Evolutionary conservation across 441 rosid genomes (phyloP), one percentile per base, ranked within the genome.

Genomic region (Pelargonium myrrhifolium): DNA sequence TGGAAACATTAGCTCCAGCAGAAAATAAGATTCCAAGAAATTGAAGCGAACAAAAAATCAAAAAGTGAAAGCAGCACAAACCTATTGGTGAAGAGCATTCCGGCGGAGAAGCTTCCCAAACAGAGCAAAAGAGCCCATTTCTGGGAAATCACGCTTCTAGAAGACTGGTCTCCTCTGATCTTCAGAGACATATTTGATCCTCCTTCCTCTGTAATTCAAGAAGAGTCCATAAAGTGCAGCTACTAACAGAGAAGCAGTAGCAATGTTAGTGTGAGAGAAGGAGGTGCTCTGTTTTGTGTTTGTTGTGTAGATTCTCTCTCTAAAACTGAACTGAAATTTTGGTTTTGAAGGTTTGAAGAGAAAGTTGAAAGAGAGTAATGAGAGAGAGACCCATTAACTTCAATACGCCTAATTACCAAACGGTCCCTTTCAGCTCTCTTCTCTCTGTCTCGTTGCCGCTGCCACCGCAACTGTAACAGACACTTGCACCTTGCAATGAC

Each of bases 51-150:
- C 4, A 62, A 43, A 39, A 43, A 12, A 4, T 0, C 1, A 6
- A 4, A 62, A 42, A 37, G 9, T 6, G 7, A 6, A 0, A n/a
- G n/a, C n/a, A 3, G 21, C 20, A 6, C 51, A 68, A 78, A 93
- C 98, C 98, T 86, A 76, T 83, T 86, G 21, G 94, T 85, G 84
- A 90, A 85, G 81, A 93, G 74, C 72, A 90, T 80, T 8, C 97
- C 98, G 49, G 86, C 85, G 75, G 86, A 90, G 85, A 93, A 93
- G 72, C 93, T 80, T 11, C 80, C 85, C 58, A 89, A 68, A 65
- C 98, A 89, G 67, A 93, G 86, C 51, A 87, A 63, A 65, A 87
- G 76, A 11, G 89, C 80, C 96, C 93, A 89, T 80, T 79, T 90
- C 67, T 76, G 85, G 2, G 97, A 80, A 18, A 89, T 67, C 53